Evolutionary conservation across 1,284 basidiomycete species (phyloP).

Genomic region (Microbotryomycetes sp.): DNA sequence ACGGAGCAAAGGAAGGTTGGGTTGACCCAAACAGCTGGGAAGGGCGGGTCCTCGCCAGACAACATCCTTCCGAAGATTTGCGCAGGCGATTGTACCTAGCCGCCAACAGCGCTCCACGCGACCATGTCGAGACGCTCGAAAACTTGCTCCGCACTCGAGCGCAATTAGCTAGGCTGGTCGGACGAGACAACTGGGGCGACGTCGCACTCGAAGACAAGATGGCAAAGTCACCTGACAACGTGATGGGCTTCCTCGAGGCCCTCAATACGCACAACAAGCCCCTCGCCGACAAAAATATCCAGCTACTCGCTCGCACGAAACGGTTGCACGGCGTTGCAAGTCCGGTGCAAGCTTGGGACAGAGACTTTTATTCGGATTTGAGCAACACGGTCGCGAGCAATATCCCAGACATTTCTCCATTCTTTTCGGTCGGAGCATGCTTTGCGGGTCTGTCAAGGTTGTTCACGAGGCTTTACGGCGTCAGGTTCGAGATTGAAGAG

Average conservation of each 20-base stretch:
- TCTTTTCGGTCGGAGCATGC: conserved; percentile 69
- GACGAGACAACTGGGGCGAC: conserved; percentile 70
- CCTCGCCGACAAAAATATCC: conserved; percentile 63
- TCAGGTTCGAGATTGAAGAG: conserved; percentile 60
- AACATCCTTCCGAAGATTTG: conserved; percentile 18
- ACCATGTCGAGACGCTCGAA: conserved; percentile 67
- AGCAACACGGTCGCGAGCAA: conserved; percentile 7
- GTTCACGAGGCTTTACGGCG: conserved; percentile 78
- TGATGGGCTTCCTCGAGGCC: conserved; percentile 70
- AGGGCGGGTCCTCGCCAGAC: conserved; percentile 25
- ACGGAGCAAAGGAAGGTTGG: background rate
- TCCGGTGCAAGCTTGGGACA: conserved; percentile 70
- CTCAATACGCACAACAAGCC: conserved; percentile 68
- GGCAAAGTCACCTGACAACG: conserved; percentile 84
- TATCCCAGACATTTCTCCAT: conserved; percentile 54
- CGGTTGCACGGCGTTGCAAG: conserved; percentile 48
- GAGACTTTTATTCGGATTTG: conserved; percentile 61
- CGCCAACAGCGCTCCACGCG: conserved; percentile 43
- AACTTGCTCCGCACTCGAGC: conserved; percentile 64
- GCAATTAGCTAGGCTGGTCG: conserved; percentile 71
- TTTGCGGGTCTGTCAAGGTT: conserved; percentile 79
- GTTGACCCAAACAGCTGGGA: conserved; percentile 27
- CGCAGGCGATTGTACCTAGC: conserved; percentile 21
- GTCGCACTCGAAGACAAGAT: conserved; percentile 87
- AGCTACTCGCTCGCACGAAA: conserved; percentile 63